phyloP scores from a whole-genome alignment of 1,284 basidiomycete genomes.

The Tetrapyrgos nigripes region DNA sequence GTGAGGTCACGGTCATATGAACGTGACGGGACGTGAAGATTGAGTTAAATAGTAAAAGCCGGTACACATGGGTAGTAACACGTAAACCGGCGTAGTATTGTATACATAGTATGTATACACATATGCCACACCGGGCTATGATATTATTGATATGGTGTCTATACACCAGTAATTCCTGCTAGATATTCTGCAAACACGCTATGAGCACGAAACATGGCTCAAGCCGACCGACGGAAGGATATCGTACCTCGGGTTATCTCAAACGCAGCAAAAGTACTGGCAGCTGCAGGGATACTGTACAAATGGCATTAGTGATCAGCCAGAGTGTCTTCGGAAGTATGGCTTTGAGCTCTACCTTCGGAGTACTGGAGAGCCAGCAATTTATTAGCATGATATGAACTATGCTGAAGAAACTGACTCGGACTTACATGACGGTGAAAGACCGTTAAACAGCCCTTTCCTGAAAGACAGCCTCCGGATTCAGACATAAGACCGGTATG shows the following conservation, averaged over 20 bases:
- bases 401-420: neutral
- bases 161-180: slow-evolving; percentile 40
- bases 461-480: slow-evolving; percentile 37
- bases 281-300: slow-evolving; percentile 86
- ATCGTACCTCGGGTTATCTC: slow-evolving; percentile 79
- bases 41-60: too few species aligned
- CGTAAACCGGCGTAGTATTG: too few species aligned
- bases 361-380: slow-evolving; percentile 50
- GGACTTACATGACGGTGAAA: slow-evolving; percentile 72
- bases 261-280: slow-evolving; percentile 91
- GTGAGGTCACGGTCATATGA: neutral
- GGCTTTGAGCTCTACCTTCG: slow-evolving; percentile 67
- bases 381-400: slow-evolving; percentile 1
- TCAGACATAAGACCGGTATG: neutral
- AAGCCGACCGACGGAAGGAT: neutral
- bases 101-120: too few species aligned
- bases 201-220: neutral
- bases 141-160: neutral
- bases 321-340: neutral
- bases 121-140: neutral
- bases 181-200: slow-evolving; percentile 37
- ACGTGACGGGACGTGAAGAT: neutral
- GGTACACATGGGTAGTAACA: too few species aligned
- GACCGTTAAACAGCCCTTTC: slow-evolving; percentile 74
- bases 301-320: slow-evolving; percentile 22